Evolutionary conservation across 2,329 filamentous ascomycete species (phyloP), one percentile per base, ranked within the genome.

Genomic region (Fusarium sp.): DNA sequence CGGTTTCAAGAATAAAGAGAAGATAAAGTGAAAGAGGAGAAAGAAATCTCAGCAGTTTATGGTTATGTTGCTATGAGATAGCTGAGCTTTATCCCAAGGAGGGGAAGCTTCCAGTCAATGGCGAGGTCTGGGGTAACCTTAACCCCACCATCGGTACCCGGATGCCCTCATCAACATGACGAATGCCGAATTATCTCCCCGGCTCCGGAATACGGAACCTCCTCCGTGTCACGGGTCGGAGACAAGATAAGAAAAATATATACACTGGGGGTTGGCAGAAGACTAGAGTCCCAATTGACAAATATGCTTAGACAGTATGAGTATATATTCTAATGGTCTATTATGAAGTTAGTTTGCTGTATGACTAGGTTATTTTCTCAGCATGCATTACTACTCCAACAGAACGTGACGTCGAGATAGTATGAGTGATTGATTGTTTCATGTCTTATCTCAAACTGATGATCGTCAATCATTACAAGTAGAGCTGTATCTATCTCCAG

Each of bases 141-240:
- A 69, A 62, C 71, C 70, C 71, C 71, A 73, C 71, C 70, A 72
- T 73, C 45, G 52, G 35, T 57, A 55, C 48, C 52, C 45, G 66
- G 66, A 60, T 69, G 66, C 59, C 59, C 19, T 54, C 61, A 54
- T 49, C 29, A 49, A 54, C 56, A 73, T 70, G 33, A 66, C 68
- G 72, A 73, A 73, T 74, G 64, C 72, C 72, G 72, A 73, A 72
- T 58, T 73, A 73, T 73, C 72, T 73, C 71, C 71, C 70, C 59
- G 54, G 62, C 66, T 66, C 66, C 70, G 70, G 61, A 66, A 55
- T 46, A 66, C 66, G 70, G 66, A 63, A 63, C 16, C 52, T 42
- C 56, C 44, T 61, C 69, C 69, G 69, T 72, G 69, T 72, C 56
- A 66, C 63, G 44, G 27, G 38, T 60, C 63, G 63, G 63, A 51